These are phyloP conservation scores for Fragilariopsis cylindrus DNA, from an alignment of 108 stramenopile species.

Conservation along the genomic window DNA sequence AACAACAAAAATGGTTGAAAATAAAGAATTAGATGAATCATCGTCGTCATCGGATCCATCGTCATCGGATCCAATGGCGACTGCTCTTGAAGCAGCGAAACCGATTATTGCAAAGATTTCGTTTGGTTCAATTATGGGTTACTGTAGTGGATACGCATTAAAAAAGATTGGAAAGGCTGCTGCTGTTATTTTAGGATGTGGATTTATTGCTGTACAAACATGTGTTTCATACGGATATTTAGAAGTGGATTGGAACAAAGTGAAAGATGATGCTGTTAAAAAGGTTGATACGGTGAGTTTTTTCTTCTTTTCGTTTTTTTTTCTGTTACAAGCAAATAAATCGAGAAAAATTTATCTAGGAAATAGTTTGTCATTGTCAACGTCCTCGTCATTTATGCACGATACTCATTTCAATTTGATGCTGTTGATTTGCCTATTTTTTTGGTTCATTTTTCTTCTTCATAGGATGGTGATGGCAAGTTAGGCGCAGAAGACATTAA, in stretches of 20 bases:
- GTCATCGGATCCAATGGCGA: conserved; percentile 36
- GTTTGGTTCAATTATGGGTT: conserved; percentile 77
- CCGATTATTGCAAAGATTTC: conserved; percentile 56
- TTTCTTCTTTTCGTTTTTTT: not conserved
- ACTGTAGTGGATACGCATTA: conserved; percentile 66
- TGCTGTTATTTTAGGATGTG: conserved; percentile 63
- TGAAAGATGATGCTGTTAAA: conserved; percentile 39
- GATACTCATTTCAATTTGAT: not conserved
- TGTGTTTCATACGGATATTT: conserved; percentile 70
- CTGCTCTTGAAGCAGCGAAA: conserved; percentile 34
- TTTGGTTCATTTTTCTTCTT: not conserved
- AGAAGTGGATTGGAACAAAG: conserved; percentile 63
- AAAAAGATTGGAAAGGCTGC: conserved; percentile 71
- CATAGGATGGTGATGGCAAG: conserved; percentile 63
- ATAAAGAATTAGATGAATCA: too few relatives aligned
- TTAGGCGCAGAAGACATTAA: conserved; percentile 72
- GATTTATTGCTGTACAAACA: conserved; percentile 66
- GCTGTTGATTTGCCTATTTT: not conserved
- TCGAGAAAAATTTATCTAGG: not conserved
- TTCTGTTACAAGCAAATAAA: not conserved
- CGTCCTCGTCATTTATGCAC: not conserved
- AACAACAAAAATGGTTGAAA: too few relatives aligned
- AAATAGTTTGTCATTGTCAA: too few relatives aligned
- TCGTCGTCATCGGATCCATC: too few relatives aligned
- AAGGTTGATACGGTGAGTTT: conserved; percentile 34